Evolutionary conservation across 2,329 filamentous ascomycete species (phyloP).

Genomic region (Penicillium sp.): DNA sequence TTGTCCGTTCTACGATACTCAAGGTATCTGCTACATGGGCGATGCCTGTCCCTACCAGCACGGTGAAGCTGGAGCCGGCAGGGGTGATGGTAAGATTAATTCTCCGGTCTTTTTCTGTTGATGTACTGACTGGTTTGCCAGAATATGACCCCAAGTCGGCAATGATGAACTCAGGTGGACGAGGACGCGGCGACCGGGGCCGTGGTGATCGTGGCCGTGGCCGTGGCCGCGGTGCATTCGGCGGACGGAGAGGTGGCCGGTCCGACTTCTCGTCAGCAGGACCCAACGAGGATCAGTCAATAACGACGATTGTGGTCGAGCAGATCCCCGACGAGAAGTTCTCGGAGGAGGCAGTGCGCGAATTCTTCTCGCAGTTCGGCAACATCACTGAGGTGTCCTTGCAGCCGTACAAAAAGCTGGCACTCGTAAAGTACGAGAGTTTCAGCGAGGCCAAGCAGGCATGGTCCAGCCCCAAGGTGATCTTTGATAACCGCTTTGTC

Average conservation of each 20-base stretch:
- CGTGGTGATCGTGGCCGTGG: constrained; percentile 42
- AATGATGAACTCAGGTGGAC: constrained; percentile 30
- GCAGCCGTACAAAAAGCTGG: constrained; percentile 54
- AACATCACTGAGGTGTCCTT: constrained; percentile 55
- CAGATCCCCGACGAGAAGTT: constrained; percentile 60
- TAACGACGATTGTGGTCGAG: constrained; percentile 59
- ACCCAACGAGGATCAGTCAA: constrained; percentile 52
- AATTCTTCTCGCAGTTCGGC: constrained; percentile 60
- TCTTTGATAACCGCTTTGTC: constrained; percentile 64
- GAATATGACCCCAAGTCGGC: constrained; percentile 58
- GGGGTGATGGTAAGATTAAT: constrained; percentile 32
- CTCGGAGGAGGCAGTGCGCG: constrained; percentile 52
- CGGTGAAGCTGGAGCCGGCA: constrained; percentile 44
- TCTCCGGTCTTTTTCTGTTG: background rate
- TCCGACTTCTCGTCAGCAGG: constrained; percentile 55
- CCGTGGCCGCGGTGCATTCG: constrained; percentile 43
- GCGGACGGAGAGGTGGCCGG: constrained; percentile 42
- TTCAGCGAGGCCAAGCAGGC: constrained; percentile 54
- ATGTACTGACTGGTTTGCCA: constrained; percentile 15
- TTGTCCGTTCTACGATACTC: constrained; percentile 58
- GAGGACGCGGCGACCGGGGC: constrained; percentile 17
- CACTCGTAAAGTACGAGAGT: constrained; percentile 55
- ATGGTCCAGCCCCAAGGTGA: constrained; percentile 60
- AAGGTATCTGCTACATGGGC: constrained; percentile 58
- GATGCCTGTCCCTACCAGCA: constrained; percentile 59